These are phyloP conservation scores for Boletus speciosus DNA, from an alignment of 768 basidiomycete species.

Conservation along the genomic window DNA sequence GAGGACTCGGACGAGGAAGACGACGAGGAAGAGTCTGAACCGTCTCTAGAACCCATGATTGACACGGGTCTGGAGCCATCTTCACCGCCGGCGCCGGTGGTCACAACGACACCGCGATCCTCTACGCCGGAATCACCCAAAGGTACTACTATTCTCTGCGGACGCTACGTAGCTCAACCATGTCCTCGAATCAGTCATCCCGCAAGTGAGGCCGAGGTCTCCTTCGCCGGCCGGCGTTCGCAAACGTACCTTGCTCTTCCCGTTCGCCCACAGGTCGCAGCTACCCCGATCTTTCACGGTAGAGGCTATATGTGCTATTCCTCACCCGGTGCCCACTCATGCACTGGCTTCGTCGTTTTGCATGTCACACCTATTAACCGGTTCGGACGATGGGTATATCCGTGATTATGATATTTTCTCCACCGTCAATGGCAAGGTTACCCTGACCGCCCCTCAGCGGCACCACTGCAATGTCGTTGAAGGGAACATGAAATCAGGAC, in stretches of 20 bases:
- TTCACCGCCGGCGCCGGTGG: slow-evolving; percentile 28
- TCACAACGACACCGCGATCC: slow-evolving; percentile 24
- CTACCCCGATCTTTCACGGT: slow-evolving; percentile 71
- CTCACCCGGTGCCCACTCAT: slow-evolving; percentile 85
- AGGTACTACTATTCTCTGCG: slow-evolving; percentile 24
- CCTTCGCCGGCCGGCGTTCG: slow-evolving; percentile 57
- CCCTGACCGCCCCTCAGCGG: slow-evolving; percentile 84
- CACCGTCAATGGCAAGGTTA: slow-evolving; percentile 82
- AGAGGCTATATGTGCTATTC: slow-evolving; percentile 88
- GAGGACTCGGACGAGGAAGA: slow-evolving; percentile 61
- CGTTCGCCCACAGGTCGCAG: slow-evolving; percentile 25
- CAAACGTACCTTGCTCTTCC: slow-evolving; percentile 40
- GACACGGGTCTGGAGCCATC: slow-evolving; percentile 31
- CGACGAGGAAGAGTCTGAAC: slow-evolving; percentile 47
- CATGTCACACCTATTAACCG: slow-evolving; percentile 85
- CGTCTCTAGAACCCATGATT: slow-evolving; percentile 28
- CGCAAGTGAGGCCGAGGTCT: slow-evolving; percentile 36
- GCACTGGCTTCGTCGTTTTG: slow-evolving; percentile 83
- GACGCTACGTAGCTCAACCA: slow-evolving; percentile 12
- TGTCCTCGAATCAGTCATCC: slow-evolving; percentile 16
- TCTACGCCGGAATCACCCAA: slow-evolving; percentile 32
- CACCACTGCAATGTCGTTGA: slow-evolving; percentile 90
- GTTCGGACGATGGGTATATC: slow-evolving; percentile 91
- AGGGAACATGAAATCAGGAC: slow-evolving; percentile 86
- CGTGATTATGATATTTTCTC: slow-evolving; percentile 89